Base-by-base conservation (phyloP, 495 filamentous ascomycete genomes). In the Emericellopsis terricola region DNA sequence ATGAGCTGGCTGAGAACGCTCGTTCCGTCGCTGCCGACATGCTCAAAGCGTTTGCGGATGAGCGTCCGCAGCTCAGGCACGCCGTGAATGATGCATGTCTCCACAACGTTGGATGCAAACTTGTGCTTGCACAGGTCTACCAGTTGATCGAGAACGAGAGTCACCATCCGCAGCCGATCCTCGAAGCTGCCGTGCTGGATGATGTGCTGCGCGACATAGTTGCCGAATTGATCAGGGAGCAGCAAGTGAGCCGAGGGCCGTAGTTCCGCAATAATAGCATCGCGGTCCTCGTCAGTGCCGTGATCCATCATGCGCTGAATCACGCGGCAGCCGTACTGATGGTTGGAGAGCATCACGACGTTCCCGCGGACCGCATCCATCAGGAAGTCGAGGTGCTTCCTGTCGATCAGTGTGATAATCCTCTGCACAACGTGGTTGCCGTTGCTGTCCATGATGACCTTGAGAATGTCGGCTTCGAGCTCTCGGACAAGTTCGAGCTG, bases 381-480 rank as follows among this genome's bases (percentile, higher is more conserved):
- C 50, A 94, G 81, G 58, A 93, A 87, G 41, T 76, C 77, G 28
- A 93, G 81, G 40, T 89, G 73, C 38, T 81, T 68, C 1, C 72
- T 64, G 2, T 81, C 81, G 3, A 94, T 78, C 31, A 82, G 63
- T 48, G 93, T 82, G 42, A 97, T 87, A 23, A 82, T 79, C 52
- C 93, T 94, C 47, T 96, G 91, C 29, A 97, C 76, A 23, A 97
- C 89, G 42, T 96, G 91, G 51, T 97, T 97, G 23, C 89, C 89
- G 38, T 97, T 89, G 48, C 85, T 79, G 41, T 93, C 80, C 36
- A 77, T 81, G 33, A 94, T 76, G 39, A 86, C 82, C 38, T 71
- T 69, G 20, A 91, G 45, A 10, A 97, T 73, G 40, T 84, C 62
- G n/a, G 64, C 51, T 43, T 84, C 73, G 3, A 97, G 64, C 51